Base-by-base conservation (phyloP, 495 filamentous ascomycete species). In the Penicillium macrosclerotiorum region DNA sequence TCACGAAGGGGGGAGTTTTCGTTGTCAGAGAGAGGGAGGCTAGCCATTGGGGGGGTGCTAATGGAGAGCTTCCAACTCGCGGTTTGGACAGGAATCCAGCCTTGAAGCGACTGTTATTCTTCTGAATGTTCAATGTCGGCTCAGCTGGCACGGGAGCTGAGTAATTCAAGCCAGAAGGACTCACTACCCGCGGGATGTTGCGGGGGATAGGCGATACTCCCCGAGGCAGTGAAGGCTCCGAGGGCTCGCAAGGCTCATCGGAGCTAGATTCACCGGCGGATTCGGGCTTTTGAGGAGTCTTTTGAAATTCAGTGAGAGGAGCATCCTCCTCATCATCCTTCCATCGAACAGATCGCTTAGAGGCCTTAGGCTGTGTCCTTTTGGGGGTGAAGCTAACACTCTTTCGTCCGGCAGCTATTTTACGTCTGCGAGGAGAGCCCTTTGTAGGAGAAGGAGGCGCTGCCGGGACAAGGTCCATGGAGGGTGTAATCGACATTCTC, bases 41-140 rank as follows among this genome's bases (percentile, higher is more conserved):
- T 69, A 8, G 79, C 73, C 18, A 86, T 71, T 1, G 81, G 5
- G 84, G 85, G 17, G 84, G 73, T 19, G 59, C 59, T 14, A 78
- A 64, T 4, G 86, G 85, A 23, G 88, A 89, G 45, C 79, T 82
- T 44, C 77, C 70, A 1, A 65, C 52, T 51, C 78, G 83, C 72
- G n/a, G n/a, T n/a, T 95, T 95, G 14, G 86, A 83, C 40, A 97
- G 72, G 63, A 95, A 96, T 19, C 93, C 93, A 24, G 90, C 76
- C 59, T 95, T 88, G 74, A 98, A 96, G 25, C 93, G 79, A 64
- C 81, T 90, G 42, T 77, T 80, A 55, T 87, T 90, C 54, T 69
- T 73, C 14, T 61, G 62, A 26, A 72, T 48, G 26, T 63, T 67
- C 38, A 74, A 49, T 1, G 62, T 62, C 12, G 60, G 51, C 18